Percentiles rank a stretch among this genome's conserved stretches.
Evolutionary conservation across 345 rosid species (phyloP).

Genomic region (Psidium friedrichsthalianum): DNA sequence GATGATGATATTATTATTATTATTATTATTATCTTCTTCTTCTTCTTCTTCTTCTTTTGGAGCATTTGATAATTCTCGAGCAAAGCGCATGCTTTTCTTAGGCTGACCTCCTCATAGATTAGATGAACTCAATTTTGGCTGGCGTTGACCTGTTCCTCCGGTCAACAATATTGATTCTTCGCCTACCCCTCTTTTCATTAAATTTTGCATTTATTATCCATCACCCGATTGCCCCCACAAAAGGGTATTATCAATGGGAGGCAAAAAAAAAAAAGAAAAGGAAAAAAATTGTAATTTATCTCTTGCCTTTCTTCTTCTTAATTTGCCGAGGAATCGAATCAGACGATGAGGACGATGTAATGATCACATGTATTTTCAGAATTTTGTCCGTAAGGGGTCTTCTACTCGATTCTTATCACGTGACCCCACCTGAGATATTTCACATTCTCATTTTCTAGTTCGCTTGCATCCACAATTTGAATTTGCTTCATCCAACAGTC

Average conservation of each 20-base stretch:
- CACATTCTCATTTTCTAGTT: not conserved
- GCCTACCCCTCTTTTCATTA: not conserved
- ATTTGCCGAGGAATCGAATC: not conserved
- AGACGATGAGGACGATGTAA: not conserved
- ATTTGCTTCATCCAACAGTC: not conserved
- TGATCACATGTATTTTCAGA: not conserved
- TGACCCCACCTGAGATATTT: not conserved
- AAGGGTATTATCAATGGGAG: not conserved
- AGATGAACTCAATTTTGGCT: not conserved
- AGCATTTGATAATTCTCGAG: not conserved
- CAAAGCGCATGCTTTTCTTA: not conserved
- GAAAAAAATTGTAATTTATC: not conserved
- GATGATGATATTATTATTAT: not conserved
- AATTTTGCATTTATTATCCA: not conserved
- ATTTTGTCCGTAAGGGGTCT: not conserved
- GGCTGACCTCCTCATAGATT: not conserved
- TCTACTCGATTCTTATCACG: not conserved
- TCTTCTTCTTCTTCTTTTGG: too few relatives aligned
- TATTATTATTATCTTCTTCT: too few relatives aligned
- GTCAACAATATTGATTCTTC: not conserved
- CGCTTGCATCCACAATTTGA: not conserved
- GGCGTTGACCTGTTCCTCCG: not conserved
- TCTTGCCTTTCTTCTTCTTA: not conserved
- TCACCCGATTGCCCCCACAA: not conserved
- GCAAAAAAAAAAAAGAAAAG: not conserved